Base-by-base conservation (phyloP, 495 filamentous ascomycete genomes). In the Aspergillus carlsbadensis region DNA sequence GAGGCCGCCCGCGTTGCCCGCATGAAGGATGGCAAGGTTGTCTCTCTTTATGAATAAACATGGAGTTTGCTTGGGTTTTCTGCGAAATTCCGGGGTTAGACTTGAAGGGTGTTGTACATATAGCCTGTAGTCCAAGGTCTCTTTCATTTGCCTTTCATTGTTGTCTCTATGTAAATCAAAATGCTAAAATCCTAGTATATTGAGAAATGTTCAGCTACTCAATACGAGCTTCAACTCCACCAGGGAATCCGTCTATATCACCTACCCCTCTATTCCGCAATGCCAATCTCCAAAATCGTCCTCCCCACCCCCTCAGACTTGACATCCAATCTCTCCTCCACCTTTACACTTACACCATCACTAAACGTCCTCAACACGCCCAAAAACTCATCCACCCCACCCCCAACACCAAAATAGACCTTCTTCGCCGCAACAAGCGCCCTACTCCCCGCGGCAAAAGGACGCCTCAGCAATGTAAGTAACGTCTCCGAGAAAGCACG, bases 371-470 rank as follows among this genome's bases (percentile, higher is more conserved):
- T 69, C 54, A 90, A 74, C 57, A 81, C 80, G 29, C 79, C 71
- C 47, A 91, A 78, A 66, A 98, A 96, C 64, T 93, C 92, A 68
- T 93, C 87, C 39, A 98, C 83, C 17, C 91, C 91, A 17, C 94
- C 94, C 2, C 94, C 94, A 52, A 98, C 94, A 5, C 94, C 94
- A 65, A 98, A 98, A 69, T 98, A 98, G 2, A 97, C 84, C 70
- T 85, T 84, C 75, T 98, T 98, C 2, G 94, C 94, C 5, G 85
- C 94, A 2, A 98, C 78, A n/a, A 96, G 69, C 6, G 90, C 91
- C 53, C 78, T 81, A 29, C 81, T 82, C 35, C 68, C 24, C 47
- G 56, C n/a, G n/a, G n/a, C 52, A 5, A 59, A 71, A 29, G 85
- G 80, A 4, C 75, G 73, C 45, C 81, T 70, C 53, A 96, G 68